These are phyloP conservation scores for Kluyveromyces aestuarii DNA, from an alignment of 805 yeast genomes.

Conservation along the genomic window DNA sequence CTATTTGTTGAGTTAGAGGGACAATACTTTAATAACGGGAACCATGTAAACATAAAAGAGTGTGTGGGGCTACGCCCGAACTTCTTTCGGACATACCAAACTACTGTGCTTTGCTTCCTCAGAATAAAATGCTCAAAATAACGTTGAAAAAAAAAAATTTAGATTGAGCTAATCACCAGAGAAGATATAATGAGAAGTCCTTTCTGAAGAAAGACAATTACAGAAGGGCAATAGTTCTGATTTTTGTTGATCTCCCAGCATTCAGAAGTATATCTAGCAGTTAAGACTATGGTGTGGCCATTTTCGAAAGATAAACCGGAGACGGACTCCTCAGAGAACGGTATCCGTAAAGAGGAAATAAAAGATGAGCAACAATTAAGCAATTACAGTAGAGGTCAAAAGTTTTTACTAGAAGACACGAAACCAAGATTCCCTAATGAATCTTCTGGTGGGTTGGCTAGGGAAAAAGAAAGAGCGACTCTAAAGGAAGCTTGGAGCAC, in stretches of 20 bases:
- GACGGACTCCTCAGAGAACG: constrained; percentile 3
- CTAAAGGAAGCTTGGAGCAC: constrained; percentile 33
- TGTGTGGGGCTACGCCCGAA: too few relatives aligned
- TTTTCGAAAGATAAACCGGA: constrained; percentile 7
- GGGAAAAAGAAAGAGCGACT: constrained; percentile 23
- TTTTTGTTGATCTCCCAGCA: not conserved
- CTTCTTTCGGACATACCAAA: too few relatives aligned
- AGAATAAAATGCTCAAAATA: too few relatives aligned
- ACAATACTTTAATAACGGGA: too few relatives aligned
- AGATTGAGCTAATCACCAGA: too few relatives aligned
- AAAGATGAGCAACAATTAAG: constrained; percentile 9
- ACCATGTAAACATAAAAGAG: too few relatives aligned
- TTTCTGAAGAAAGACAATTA: too few relatives aligned
- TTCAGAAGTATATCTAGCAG: not conserved
- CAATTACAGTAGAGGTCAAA: constrained; percentile 27
- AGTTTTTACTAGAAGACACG: constrained; percentile 33
- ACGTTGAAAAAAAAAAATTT: too few relatives aligned
- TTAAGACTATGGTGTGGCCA: constrained; percentile 16
- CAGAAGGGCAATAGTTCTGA: not conserved
- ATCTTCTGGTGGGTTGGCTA: constrained; percentile 15
- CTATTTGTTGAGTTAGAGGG: too few relatives aligned
- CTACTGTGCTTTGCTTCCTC: too few relatives aligned
- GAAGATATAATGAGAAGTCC: too few relatives aligned
- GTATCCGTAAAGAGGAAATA: not conserved
- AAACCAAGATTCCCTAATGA: constrained; percentile 31